phyloP scores from a whole-genome alignment of 2,329 filamentous ascomycete genomes.

The Ambrosiella beaveri region DNA sequence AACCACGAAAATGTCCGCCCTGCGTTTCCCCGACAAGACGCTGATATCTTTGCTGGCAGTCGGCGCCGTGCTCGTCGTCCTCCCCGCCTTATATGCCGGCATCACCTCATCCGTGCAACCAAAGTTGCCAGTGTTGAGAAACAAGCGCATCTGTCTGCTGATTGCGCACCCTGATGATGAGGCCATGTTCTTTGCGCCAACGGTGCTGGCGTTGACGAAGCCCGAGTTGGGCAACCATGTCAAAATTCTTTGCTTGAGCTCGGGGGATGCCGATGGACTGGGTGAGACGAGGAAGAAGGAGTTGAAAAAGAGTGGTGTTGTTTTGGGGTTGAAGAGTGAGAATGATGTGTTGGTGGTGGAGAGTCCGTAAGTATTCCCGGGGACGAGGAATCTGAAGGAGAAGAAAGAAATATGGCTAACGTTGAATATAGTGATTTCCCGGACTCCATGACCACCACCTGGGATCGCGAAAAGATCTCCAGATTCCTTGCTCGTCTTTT shows the following conservation, averaged over 20 bases:
- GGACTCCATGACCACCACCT: slow-evolving; percentile 71
- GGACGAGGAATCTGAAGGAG: not conserved
- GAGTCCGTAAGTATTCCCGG: slow-evolving; percentile 36
- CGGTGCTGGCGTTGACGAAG: slow-evolving; percentile 64
- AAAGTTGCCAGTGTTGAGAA: slow-evolving; percentile 48
- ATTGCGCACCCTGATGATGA: slow-evolving; percentile 98
- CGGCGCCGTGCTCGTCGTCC: slow-evolving; percentile 22
- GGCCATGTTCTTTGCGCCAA: slow-evolving; percentile 97
- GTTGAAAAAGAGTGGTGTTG: slow-evolving; percentile 60
- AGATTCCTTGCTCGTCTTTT: slow-evolving; percentile 56
- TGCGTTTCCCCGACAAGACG: slow-evolving; percentile 7
- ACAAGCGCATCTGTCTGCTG: slow-evolving; percentile 78
- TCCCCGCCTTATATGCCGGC: slow-evolving; percentile 37
- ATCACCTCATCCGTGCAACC: slow-evolving; percentile 28
- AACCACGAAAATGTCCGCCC: slow-evolving; percentile 9
- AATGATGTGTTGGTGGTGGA: slow-evolving; percentile 79
- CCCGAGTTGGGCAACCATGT: slow-evolving; percentile 74
- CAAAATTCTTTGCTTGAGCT: slow-evolving; percentile 85
- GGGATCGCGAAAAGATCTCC: slow-evolving; percentile 56
- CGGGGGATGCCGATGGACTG: slow-evolving; percentile 72
- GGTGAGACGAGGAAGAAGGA: slow-evolving; percentile 71
- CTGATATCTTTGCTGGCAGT: slow-evolving; percentile 14
- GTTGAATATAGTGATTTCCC: slow-evolving; percentile 44
- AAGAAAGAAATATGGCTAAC: not conserved
- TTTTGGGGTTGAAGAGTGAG: slow-evolving; percentile 55